Percentiles rank a stretch among this genome's conserved stretches.
These are phyloP conservation scores for Penicillium sp. DNA, from an alignment of 2,329 filamentous ascomycete species.

Conservation along the genomic window DNA sequence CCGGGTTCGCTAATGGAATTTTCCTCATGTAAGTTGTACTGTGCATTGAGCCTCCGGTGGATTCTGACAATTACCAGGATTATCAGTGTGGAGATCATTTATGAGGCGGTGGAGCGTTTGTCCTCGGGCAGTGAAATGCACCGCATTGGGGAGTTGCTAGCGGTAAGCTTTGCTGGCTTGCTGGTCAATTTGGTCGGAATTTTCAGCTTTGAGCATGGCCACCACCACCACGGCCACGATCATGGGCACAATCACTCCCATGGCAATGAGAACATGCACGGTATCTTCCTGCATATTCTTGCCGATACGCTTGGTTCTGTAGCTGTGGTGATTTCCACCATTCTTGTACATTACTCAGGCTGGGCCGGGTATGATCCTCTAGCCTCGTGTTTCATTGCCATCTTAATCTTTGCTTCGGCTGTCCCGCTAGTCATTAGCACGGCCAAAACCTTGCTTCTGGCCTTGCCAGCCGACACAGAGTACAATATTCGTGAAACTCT, in stretches of 20 bases:
- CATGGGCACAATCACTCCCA: conserved; percentile 55
- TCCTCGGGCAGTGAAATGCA: conserved; percentile 81
- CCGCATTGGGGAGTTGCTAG: conserved; percentile 78
- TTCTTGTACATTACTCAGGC: conserved; percentile 79
- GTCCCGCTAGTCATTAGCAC: conserved; percentile 83
- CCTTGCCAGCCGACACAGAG: conserved; percentile 79
- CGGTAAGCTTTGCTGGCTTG: conserved; percentile 83
- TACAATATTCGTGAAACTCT: conserved; percentile 85
- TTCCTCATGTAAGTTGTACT: conserved; percentile 71
- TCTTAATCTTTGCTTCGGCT: conserved; percentile 89
- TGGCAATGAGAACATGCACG: conserved; percentile 96
- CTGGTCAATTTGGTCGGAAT: conserved; percentile 91
- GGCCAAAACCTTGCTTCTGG: conserved; percentile 78
- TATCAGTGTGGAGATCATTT: conserved; percentile 92
- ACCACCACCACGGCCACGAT: conserved; percentile 52
- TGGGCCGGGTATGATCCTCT: conserved; percentile 95
- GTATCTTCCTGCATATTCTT: conserved; percentile 92
- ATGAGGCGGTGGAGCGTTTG: conserved; percentile 87
- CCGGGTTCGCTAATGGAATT: conserved; percentile 93
- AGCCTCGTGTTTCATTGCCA: conserved; percentile 88
- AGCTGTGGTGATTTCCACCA: conserved; percentile 88
- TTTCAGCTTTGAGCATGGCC: conserved; percentile 73
- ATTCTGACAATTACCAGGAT: conserved; percentile 56
- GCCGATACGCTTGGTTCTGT: conserved; percentile 93
- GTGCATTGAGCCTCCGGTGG: not conserved